These are phyloP conservation scores for Globisporangium radiosum DNA, from an alignment of 352 stramenopile species.

Conservation along the genomic window DNA sequence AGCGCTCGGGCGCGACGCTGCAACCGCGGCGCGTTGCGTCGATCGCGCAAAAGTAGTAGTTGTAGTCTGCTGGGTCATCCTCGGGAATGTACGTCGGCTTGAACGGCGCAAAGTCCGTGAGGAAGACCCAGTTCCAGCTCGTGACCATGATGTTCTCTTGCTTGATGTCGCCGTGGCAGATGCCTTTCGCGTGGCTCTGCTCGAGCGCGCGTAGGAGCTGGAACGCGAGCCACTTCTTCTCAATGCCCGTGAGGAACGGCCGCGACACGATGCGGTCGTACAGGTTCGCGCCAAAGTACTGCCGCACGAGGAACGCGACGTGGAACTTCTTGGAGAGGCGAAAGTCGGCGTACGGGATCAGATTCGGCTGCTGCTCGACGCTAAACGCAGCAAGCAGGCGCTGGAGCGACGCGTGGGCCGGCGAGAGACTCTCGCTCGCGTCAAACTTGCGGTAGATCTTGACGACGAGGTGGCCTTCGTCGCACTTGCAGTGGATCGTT, in stretches of 20 bases:
- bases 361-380: constrained; percentile 69
- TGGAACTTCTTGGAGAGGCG: constrained; percentile 72
- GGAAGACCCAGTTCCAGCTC: constrained; percentile 96
- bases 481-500: constrained; percentile 82
- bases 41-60: constrained; percentile 92
- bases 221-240: constrained; percentile 98
- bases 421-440: constrained; percentile 53
- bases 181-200: constrained; percentile 88
- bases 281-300: constrained; percentile 95
- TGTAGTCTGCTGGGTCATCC: constrained; percentile 94
- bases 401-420: constrained; percentile 48
- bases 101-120: constrained; percentile 96
- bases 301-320: constrained; percentile 92
- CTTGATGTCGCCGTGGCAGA: constrained; percentile 97
- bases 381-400: constrained; percentile 48
- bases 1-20: constrained; percentile 93
- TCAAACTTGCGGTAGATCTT: constrained; percentile 89
- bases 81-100: constrained; percentile 94
- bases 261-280: constrained; percentile 95
- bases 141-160: constrained; percentile 98
- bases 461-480: constrained; percentile 77
- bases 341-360: constrained; percentile 81
- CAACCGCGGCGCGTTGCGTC: constrained; percentile 87
- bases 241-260: constrained; percentile 92
- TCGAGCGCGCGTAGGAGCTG: constrained; percentile 94